Base-by-base conservation (phyloP, 2,329 filamentous ascomycete genomes). In the Fusarium verrucosum region DNA sequence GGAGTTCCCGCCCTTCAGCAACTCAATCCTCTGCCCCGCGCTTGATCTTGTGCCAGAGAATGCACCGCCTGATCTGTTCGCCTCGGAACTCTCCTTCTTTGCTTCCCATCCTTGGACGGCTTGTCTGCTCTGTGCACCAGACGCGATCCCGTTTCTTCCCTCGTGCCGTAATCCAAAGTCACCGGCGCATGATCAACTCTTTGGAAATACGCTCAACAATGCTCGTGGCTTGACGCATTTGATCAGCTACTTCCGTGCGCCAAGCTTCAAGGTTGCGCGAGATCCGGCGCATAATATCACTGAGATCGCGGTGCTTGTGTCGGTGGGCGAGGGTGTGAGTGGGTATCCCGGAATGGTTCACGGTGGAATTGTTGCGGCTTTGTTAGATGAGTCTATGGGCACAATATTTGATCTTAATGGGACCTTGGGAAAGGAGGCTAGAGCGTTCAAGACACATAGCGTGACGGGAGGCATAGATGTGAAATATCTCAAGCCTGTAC, bases 361-460 rank as follows among this genome's bases (percentile, higher is more conserved):
- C 50, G 78, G 78, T 8, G 78, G 78, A 11, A 61, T 79, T 41
- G 68, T 71, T 10, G 73, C 73, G 32, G 66, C 77, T 7, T 59
- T 80, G 50, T 57, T 77, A 22, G 78, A 80, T 43, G 78, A 80
- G 70, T 63, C 73, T 7, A 74, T 77, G 62, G 76, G 77, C 5
- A 66, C 69, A 3, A 55, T 80, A 17, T 72, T 75, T 20, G 77
- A 79, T 45, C 63, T 78, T 8, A 80, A 80, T 25, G 51, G 62
- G 19, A 72, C 71, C 0, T 62, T 79, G 33, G 70, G 70, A 3
- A 77, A 78, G 56, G 52, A 70, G 2, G 71, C 69, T 1, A 60
- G 66, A 13, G 61, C 72, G 0, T 76, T 74, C 37, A 62, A 61
- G 41, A 65, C 70, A 3, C 68, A 63, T 32, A 76, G 66, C 32